Conservation (phyloP, 2,329 filamentous ascomycete genomes). For the Endoconidiophora polonica region DNA sequence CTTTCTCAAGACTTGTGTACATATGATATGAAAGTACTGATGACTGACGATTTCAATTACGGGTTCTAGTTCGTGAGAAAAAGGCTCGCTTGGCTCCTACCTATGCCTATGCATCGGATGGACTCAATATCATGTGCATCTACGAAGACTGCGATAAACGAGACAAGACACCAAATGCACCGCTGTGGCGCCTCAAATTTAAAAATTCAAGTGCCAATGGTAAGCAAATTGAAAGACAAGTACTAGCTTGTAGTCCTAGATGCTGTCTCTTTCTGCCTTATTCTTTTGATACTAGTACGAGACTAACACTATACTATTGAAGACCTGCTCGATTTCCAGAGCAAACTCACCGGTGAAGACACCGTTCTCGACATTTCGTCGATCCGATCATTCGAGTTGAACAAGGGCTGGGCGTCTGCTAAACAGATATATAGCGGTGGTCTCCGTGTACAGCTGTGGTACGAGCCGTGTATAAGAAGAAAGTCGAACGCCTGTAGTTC, state of each 20-base stretch:
- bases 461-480: neutral
- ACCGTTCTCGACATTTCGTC: conserved; percentile 5
- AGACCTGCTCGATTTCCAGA: conserved; percentile 5
- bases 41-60: neutral
- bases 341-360: conserved; percentile 3
- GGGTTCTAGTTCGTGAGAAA: neutral
- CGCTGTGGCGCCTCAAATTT: conserved; percentile 4
- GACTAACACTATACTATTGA: neutral
- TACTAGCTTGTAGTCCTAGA: neutral
- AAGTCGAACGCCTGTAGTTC: neutral
- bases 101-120: conserved; percentile 5
- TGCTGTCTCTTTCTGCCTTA: too few relatives aligned
- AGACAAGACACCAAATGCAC: neutral
- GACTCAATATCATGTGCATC: conserved; percentile 2
- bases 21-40: neutral
- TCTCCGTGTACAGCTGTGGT: conserved; percentile 6
- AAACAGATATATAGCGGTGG: conserved; percentile 1
- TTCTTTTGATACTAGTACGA: too few relatives aligned
- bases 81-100: neutral
- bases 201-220: neutral
- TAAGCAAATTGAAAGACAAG: neutral
- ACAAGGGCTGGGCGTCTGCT: neutral
- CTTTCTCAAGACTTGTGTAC: neutral
- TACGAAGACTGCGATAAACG: neutral
- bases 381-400: conserved; percentile 1